phyloP scores from a whole-genome alignment of 306 rosid genomes.

The Corylus americana region DNA sequence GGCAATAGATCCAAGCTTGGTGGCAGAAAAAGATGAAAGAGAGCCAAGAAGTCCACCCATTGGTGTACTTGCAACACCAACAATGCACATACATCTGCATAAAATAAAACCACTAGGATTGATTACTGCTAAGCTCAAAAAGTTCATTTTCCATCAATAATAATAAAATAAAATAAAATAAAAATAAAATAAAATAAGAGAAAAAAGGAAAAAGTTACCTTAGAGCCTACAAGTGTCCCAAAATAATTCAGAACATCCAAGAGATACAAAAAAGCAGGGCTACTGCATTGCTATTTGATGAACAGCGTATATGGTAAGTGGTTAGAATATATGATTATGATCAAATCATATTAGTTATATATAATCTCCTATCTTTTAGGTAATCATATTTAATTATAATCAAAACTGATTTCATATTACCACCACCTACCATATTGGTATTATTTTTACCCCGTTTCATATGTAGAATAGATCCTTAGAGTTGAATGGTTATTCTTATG shows the following conservation, averaged over 20 bases:
- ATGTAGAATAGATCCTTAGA: too few species aligned
- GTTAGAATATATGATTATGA: too few species aligned
- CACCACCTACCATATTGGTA: too few species aligned
- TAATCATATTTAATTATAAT: too few species aligned
- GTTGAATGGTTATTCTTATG: too few species aligned
- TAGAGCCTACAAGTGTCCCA: background rate
- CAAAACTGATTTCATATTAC: too few species aligned
- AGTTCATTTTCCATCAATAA: background rate
- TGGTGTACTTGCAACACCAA: constrained; percentile 97
- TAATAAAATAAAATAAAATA: too few species aligned
- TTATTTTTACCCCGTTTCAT: too few species aligned
- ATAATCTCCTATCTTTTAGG: too few species aligned
- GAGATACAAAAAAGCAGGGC: background rate
- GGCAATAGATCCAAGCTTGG: constrained; percentile 89
- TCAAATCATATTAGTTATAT: too few species aligned
- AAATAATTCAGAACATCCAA: background rate
- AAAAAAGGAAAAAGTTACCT: background rate
- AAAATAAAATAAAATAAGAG: too few species aligned
- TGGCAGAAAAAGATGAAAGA: constrained; percentile 81
- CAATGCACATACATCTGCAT: constrained; percentile 84
- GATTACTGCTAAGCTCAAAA: constrained; percentile 19
- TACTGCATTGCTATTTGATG: background rate
- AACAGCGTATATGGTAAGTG: background rate
- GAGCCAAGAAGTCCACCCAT: constrained; percentile 94
- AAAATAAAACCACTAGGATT: constrained; percentile 22